Conservation (phyloP, 1,284 basidiomycete species). For the Pascua guehoae region DNA sequence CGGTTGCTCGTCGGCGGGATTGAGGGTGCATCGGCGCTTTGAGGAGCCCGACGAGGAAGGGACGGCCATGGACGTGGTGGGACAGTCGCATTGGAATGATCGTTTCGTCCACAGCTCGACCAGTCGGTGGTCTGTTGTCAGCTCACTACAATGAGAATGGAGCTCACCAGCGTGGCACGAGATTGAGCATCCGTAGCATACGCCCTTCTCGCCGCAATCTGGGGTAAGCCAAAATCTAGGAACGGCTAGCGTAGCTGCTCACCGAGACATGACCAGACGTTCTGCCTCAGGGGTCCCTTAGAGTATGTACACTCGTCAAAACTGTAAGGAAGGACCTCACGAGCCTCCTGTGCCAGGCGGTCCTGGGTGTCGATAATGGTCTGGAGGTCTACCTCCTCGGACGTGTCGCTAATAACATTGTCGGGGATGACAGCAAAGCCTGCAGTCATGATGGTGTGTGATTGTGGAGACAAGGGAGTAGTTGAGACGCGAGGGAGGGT, state of each 20-base stretch:
- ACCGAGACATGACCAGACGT: slow-evolving; percentile 47
- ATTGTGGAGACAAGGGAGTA: not conserved
- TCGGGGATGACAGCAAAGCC: slow-evolving; percentile 19
- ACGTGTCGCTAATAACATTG: slow-evolving; percentile 16
- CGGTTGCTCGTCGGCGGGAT: slow-evolving; percentile 31
- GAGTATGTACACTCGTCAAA: slow-evolving; percentile 46
- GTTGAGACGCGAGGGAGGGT: not conserved
- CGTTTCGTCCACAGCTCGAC: slow-evolving; percentile 48
- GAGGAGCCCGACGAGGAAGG: not conserved
- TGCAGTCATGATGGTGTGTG: not conserved
- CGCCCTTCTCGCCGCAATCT: slow-evolving; percentile 38
- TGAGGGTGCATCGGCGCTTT: slow-evolving; percentile 29
- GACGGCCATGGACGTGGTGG: slow-evolving; percentile 31
- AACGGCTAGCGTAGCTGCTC: slow-evolving; percentile 2
- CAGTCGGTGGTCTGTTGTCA: slow-evolving; percentile 40
- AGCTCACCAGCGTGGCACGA: slow-evolving; percentile 46
- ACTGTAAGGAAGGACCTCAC: slow-evolving; percentile 41
- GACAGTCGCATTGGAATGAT: slow-evolving; percentile 48
- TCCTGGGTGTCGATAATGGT: slow-evolving; percentile 39
- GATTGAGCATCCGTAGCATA: slow-evolving; percentile 49
- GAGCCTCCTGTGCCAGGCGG: slow-evolving; percentile 38
- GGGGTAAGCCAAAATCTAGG: slow-evolving; percentile 2
- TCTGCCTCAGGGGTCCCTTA: slow-evolving; percentile 40
- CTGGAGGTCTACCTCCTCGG: slow-evolving; percentile 37
- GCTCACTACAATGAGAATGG: not conserved